phyloP scores from a whole-genome alignment of 257 asterid species.

The Ilex asprella region DNA sequence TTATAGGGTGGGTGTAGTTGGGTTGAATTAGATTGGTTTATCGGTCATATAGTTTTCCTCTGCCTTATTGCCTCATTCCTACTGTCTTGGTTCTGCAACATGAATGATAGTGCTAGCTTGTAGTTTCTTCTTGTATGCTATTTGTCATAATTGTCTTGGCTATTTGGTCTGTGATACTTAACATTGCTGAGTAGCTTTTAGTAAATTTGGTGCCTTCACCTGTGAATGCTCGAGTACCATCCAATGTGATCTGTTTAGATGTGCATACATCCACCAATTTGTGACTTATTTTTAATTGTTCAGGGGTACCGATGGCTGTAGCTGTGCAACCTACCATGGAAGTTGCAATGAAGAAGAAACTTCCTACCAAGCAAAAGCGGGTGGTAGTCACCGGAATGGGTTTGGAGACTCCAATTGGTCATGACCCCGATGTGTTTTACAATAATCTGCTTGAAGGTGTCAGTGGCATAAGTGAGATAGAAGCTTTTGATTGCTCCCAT shows the following conservation, averaged over 20 bases:
- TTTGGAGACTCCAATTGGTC: constrained; percentile 39
- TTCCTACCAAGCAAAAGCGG: constrained; percentile 22
- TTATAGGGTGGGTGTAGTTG: not conserved
- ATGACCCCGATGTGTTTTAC: constrained; percentile 30
- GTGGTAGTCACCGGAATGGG: constrained; percentile 40
- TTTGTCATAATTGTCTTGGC: too few relatives aligned
- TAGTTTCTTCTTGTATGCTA: too few relatives aligned
- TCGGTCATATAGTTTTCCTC: too few relatives aligned
- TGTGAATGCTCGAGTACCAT: too few relatives aligned
- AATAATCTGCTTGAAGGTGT: constrained; percentile 41
- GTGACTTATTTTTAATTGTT: constrained; percentile 1
- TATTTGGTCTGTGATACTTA: too few relatives aligned
- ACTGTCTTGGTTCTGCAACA: too few relatives aligned
- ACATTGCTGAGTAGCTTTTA: too few relatives aligned
- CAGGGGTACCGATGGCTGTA: constrained; percentile 22
- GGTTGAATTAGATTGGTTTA: not conserved
- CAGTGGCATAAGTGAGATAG: constrained; percentile 38
- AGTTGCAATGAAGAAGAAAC: constrained; percentile 13
- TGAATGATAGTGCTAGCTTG: too few relatives aligned
- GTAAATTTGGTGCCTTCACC: too few relatives aligned
- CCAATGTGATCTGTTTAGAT: too few relatives aligned
- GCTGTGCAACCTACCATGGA: constrained; percentile 22
- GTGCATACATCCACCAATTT: not conserved
- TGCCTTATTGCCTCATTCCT: too few relatives aligned
- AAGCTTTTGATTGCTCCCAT: constrained; percentile 36